Conservation (phyloP, 441 rosid species). For the Gossypium laxum region DNA sequence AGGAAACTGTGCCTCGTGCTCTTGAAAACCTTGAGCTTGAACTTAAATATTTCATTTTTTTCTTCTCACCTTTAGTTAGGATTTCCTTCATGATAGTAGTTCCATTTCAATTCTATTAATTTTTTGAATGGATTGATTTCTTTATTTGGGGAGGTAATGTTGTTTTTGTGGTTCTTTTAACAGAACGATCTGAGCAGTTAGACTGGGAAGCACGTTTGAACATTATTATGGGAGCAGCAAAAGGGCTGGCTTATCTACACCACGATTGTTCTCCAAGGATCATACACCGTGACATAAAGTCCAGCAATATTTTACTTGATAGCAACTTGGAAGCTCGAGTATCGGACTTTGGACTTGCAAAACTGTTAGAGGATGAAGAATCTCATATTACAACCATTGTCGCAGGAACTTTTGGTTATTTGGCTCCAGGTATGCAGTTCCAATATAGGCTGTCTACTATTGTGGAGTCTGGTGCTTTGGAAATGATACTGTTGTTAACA, state of each 20-base stretch:
- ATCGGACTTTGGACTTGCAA: slow-evolving; percentile 95
- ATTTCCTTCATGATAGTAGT: background rate
- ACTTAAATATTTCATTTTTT: slow-evolving; percentile 5
- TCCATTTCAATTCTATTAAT: background rate
- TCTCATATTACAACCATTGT: slow-evolving; percentile 96
- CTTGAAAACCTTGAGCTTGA: background rate
- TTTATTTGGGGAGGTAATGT: slow-evolving; percentile 3
- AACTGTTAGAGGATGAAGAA: slow-evolving; percentile 86
- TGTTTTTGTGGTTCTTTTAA: slow-evolving; percentile 18
- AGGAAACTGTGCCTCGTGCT: background rate
- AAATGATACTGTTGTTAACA: background rate
- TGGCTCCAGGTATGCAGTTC: slow-evolving; percentile 76
- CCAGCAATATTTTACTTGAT: slow-evolving; percentile 94
- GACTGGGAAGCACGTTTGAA: slow-evolving; percentile 94
- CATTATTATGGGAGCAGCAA: slow-evolving; percentile 89
- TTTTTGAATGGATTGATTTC: slow-evolving; percentile 1
- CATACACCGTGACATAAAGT: slow-evolving; percentile 95
- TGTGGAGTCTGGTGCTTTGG: background rate
- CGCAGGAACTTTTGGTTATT: slow-evolving; percentile 96
- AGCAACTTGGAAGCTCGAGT: slow-evolving; percentile 94
- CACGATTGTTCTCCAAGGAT: slow-evolving; percentile 98
- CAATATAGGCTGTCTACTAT: background rate
- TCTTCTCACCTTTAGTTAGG: background rate
- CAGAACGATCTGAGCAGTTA: slow-evolving; percentile 79
- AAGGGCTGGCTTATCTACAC: slow-evolving; percentile 90